These are phyloP conservation scores for Geranium incanum DNA, from an alignment of 441 rosid genomes.

Conservation along the genomic window DNA sequence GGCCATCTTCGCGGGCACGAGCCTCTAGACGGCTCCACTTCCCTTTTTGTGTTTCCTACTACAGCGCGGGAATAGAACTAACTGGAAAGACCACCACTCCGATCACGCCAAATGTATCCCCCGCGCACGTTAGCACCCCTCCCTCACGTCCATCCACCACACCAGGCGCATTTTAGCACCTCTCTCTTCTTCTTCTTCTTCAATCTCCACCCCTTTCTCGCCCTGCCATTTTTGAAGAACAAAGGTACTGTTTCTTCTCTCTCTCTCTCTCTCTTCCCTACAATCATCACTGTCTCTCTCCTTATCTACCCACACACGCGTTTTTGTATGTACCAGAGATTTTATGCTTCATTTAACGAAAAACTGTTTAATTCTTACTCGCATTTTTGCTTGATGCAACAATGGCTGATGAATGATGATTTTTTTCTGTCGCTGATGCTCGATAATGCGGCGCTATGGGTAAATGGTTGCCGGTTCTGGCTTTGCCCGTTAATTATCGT, in stretches of 20 bases:
- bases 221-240: not conserved
- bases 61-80: not conserved
- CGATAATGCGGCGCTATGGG: not conserved
- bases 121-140: conserved; percentile 1
- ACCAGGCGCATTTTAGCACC: conserved; percentile 7
- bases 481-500: not conserved
- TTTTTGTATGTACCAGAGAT: not conserved
- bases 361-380: not conserved
- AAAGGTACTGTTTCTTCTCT: not conserved
- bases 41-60: not conserved
- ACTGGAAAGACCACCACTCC: not conserved
- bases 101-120: not conserved
- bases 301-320: no score
- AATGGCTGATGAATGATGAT: not conserved
- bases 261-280: not conserved
- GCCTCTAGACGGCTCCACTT: not conserved
- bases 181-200: not conserved
- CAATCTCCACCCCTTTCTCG: no score
- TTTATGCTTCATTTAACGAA: not conserved
- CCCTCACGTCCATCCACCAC: not conserved
- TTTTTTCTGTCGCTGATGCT: not conserved
- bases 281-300: not conserved
- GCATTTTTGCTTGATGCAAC: conserved; percentile 1
- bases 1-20: conserved; percentile 2
- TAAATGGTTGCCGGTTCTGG: not conserved